These are phyloP conservation scores for Auxenochlorella protothecoides DNA, from an alignment of 139 green algal species.

Conservation along the genomic window DNA sequence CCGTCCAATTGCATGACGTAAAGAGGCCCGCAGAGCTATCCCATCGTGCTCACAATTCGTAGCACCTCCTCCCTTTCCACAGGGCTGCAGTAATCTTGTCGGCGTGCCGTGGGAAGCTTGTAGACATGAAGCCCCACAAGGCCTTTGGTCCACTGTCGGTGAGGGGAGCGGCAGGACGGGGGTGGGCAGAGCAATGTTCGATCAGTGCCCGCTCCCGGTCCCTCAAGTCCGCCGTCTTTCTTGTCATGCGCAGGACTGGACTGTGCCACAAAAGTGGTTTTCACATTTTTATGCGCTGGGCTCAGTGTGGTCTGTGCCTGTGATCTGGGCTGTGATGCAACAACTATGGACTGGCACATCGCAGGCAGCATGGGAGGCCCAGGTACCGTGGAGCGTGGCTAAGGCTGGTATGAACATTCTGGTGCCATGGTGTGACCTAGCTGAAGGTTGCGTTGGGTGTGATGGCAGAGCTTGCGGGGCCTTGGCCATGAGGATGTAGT, in stretches of 20 bases:
- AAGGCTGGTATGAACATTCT: too few relatives aligned
- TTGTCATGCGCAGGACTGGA: conserved; percentile 27
- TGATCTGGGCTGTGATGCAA: neutral
- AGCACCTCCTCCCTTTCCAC: neutral
- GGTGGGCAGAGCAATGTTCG: neutral
- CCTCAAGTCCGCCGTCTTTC: neutral
- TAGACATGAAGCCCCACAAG: conserved; percentile 21
- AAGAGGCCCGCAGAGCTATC: neutral
- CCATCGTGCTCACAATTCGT: neutral
- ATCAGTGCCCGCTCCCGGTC: neutral
- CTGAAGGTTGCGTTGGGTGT: too few relatives aligned
- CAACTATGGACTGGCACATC: too few relatives aligned
- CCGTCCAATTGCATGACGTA: neutral
- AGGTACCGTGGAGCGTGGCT: too few relatives aligned
- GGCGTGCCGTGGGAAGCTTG: conserved; percentile 44
- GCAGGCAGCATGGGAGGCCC: too few relatives aligned
- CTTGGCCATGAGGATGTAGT: neutral
- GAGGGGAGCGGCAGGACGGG: neutral
- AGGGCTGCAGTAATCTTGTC: conserved; percentile 35
- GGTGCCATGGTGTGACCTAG: too few relatives aligned
- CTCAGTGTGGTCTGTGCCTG: conserved; percentile 7
- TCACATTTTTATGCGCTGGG: conserved; percentile 65
- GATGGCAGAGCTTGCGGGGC: too few relatives aligned
- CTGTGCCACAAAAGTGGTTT: conserved; percentile 64
- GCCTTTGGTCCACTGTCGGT: conserved; percentile 37